These are phyloP conservation scores for Gaeumannomyces tritici DNA, from an alignment of 2,329 filamentous ascomycete species.

Conservation along the genomic window DNA sequence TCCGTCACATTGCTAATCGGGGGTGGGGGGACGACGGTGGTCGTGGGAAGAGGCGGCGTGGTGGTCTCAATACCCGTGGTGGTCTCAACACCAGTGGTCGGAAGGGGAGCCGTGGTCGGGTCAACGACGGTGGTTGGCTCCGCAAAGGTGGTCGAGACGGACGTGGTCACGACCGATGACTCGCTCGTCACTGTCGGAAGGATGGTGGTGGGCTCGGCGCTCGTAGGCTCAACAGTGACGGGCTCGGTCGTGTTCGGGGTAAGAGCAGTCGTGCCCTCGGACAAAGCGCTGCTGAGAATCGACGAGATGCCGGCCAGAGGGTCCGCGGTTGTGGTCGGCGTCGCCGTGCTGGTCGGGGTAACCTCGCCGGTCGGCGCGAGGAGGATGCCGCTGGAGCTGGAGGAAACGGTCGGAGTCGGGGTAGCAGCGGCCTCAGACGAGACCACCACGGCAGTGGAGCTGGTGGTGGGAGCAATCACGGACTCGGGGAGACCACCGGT, in stretches of 20 bases:
- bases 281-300: constrained; percentile 11
- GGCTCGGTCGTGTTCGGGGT: constrained; percentile 9
- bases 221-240: background rate
- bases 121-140: background rate
- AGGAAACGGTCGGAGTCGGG: constrained; percentile 4
- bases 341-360: constrained; percentile 18
- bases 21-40: background rate
- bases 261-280: constrained; percentile 8
- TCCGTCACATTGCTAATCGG: background rate
- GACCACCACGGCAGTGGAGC: background rate
- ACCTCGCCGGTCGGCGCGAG: constrained; percentile 22
- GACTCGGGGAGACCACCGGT: constrained; percentile 5
- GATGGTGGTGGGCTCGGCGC: constrained; percentile 5
- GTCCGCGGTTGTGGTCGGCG: constrained; percentile 4
- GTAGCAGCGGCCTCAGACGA: background rate
- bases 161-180: background rate
- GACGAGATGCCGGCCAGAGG: constrained; percentile 7
- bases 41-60: background rate
- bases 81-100: background rate
- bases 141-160: background rate
- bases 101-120: background rate
- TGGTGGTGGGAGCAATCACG: background rate
- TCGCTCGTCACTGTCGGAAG: background rate
- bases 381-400: constrained; percentile 13
- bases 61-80: no score